phyloP scores from a whole-genome alignment of 2,329 filamentous ascomycete species.

The Raffaelea albimanens region DNA sequence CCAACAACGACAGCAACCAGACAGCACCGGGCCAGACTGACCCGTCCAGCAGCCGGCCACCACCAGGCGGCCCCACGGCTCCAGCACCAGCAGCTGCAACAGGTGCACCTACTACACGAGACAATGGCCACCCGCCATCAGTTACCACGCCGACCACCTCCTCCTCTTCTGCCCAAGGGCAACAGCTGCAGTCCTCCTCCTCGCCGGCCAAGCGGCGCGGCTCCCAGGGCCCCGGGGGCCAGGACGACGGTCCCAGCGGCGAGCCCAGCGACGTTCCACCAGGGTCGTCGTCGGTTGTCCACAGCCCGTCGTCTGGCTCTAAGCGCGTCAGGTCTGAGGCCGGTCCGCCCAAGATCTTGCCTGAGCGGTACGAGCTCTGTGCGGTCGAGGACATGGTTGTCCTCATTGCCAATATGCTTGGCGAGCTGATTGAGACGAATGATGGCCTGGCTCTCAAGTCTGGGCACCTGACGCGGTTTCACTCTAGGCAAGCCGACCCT shows the following conservation, averaged over 20 bases:
- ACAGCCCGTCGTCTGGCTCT: slow-evolving; percentile 15
- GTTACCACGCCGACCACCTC: slow-evolving; percentile 7
- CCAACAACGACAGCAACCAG: background rate
- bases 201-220: slow-evolving; percentile 31
- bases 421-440: slow-evolving; percentile 89
- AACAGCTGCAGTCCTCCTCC: slow-evolving; percentile 7
- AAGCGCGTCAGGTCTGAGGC: slow-evolving; percentile 46
- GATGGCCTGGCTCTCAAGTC: slow-evolving; percentile 78
- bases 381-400: slow-evolving; percentile 78
- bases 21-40: background rate
- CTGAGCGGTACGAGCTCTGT: slow-evolving; percentile 71
- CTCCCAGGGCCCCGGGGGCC: slow-evolving; percentile 26
- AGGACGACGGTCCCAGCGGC: slow-evolving; percentile 6
- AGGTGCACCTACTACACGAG: background rate
- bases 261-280: slow-evolving; percentile 14
- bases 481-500: slow-evolving; percentile 62
- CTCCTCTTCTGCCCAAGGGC: background rate
- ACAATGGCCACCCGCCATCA: background rate
- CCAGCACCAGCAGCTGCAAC: background rate
- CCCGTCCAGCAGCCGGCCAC: background rate
- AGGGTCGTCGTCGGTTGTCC: slow-evolving; percentile 10
- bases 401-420: slow-evolving; percentile 88
- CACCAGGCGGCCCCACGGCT: background rate
- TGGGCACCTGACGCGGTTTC: slow-evolving; percentile 84
- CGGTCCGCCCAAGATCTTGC: slow-evolving; percentile 48